Percentiles rank a stretch among this genome's conserved stretches.
Conservation (phyloP, 139 green algal genomes). For the Chlamydomonas sp. region DNA sequence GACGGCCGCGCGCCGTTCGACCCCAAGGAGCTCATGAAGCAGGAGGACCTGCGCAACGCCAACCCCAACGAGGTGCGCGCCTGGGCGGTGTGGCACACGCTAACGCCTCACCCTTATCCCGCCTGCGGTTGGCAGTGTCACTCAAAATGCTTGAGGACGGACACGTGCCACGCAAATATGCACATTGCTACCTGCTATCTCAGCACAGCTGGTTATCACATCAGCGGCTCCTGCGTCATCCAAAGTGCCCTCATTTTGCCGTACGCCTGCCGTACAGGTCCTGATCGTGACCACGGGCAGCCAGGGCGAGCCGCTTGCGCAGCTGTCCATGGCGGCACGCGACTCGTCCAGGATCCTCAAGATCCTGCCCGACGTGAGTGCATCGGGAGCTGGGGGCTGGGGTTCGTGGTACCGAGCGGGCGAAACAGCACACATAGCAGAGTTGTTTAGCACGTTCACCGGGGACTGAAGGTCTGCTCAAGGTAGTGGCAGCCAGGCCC, state of each 20-base stretch:
- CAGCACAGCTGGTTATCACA: no score
- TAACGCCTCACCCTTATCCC: no score
- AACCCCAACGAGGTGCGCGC: constrained; percentile 84
- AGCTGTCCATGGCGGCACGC: constrained; percentile 86
- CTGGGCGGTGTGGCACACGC: no score
- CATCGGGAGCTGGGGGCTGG: background rate
- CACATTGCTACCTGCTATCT: no score
- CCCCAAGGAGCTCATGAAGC: constrained; percentile 77
- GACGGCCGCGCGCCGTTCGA: constrained; percentile 65
- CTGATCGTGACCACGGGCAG: constrained; percentile 72
- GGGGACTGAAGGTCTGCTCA: no score
- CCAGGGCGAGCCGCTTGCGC: constrained; percentile 90
- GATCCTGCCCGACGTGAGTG: constrained; percentile 70
- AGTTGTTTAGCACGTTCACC: no score
- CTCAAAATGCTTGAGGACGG: no score
- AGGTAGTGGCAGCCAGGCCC: no score
- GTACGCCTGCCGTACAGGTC: constrained; percentile 4
- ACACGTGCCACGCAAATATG: no score
- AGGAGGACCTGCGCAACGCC: constrained; percentile 74
- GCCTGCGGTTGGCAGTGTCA: no score
- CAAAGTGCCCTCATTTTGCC: background rate
- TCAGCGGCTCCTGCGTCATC: background rate
- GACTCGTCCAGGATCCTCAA: constrained; percentile 80
- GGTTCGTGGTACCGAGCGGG: no score
- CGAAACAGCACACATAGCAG: no score